phyloP scores from a whole-genome alignment of 139 green algal species.

The Axilococcus clingmanii region DNA sequence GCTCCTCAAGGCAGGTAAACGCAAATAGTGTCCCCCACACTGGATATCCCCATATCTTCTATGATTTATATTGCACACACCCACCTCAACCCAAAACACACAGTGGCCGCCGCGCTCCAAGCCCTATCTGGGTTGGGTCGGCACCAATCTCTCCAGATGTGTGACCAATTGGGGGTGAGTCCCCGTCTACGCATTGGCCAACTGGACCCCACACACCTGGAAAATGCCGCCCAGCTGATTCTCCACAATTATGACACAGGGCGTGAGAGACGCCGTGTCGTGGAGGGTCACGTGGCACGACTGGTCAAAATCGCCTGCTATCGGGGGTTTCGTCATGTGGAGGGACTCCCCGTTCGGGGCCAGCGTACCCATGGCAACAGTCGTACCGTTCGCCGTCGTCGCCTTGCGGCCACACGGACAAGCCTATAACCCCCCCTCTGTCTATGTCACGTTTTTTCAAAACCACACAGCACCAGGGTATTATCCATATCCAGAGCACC shows the following conservation, averaged over 20 bases:
- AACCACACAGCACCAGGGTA: conserved; percentile 29
- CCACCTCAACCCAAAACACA: conserved; percentile 32
- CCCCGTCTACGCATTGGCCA: conserved; percentile 25
- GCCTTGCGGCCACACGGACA: not conserved
- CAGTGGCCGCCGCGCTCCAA: conserved; percentile 19
- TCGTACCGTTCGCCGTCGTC: conserved; percentile 17
- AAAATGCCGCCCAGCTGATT: conserved; percentile 32
- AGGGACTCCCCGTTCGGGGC: conserved; percentile 36
- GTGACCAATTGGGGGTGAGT: conserved; percentile 32
- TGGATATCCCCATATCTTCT: too few relatives aligned
- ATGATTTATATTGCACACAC: conserved; percentile 38
- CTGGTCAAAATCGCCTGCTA: conserved; percentile 40
- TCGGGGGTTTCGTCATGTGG: conserved; percentile 37
- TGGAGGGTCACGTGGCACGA: conserved; percentile 29
- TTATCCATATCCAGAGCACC: conserved; percentile 25
- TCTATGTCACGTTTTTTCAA: not conserved
- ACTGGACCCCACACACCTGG: conserved; percentile 28
- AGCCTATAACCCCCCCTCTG: too few relatives aligned
- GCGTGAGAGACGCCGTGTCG: conserved; percentile 15
- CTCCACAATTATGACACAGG: conserved; percentile 31
- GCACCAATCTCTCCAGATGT: conserved; percentile 29
- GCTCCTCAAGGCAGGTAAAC: conserved; percentile 28
- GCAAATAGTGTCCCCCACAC: too few relatives aligned
- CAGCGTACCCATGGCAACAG: conserved; percentile 45
- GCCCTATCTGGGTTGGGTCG: conserved; percentile 35